Conservation (phyloP, 1,284 basidiomycete species). For the Pterulicium gracile region DNA sequence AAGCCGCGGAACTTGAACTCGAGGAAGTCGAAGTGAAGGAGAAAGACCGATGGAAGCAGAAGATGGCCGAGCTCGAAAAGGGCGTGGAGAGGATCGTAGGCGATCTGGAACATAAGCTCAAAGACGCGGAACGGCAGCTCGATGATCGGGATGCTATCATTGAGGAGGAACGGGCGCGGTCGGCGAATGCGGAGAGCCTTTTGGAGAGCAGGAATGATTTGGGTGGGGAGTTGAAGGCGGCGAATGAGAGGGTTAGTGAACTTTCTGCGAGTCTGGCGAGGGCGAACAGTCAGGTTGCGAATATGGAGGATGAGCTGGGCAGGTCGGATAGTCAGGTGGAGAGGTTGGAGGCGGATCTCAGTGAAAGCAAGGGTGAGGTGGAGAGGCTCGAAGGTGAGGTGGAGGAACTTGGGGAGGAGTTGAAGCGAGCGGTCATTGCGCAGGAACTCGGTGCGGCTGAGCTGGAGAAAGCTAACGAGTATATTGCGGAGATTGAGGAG, state of each 20-base stretch:
- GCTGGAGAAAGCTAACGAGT: conserved; percentile 19
- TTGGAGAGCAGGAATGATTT: conserved; percentile 52
- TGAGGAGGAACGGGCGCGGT: background rate
- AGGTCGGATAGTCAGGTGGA: conserved; percentile 36
- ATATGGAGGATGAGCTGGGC: conserved; percentile 43
- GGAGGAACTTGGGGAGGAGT: conserved; percentile 24
- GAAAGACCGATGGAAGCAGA: conserved; percentile 53
- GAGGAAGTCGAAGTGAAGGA: conserved; percentile 45
- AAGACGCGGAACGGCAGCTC: conserved; percentile 11
- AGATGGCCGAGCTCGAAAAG: conserved; percentile 58
- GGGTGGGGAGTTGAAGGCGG: conserved; percentile 50
- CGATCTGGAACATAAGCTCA: conserved; percentile 48
- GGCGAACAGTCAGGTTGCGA: conserved; percentile 43
- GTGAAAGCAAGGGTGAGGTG: conserved; percentile 34
- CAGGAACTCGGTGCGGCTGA: conserved; percentile 17
- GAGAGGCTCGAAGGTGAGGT: conserved; percentile 21
- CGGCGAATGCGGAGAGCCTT: conserved; percentile 45
- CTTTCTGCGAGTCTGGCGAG: conserved; percentile 44
- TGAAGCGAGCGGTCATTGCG: conserved; percentile 20
- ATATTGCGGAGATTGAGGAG: conserved; percentile 24
- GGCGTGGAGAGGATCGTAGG: conserved; percentile 55
- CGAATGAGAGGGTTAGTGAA: conserved; percentile 45
- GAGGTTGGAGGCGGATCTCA: conserved; percentile 40
- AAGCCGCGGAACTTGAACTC: conserved; percentile 26
- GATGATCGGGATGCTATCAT: conserved; percentile 2